Conservation (phyloP, 2,329 filamentous ascomycete species). For the Paraphaeosphaeria minitans region DNA sequence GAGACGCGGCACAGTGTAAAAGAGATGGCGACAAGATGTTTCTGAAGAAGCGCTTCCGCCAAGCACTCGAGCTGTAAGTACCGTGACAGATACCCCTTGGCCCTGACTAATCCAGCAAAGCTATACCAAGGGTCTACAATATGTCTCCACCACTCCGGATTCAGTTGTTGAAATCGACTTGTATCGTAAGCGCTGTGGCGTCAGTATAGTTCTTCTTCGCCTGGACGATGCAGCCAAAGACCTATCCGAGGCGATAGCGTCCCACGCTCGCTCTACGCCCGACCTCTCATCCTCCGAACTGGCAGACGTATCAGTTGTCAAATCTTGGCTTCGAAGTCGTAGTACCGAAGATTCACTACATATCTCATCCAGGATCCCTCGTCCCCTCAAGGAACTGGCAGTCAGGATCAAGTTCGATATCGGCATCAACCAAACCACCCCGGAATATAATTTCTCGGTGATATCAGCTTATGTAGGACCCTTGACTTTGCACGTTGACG, state of each 20-base stretch:
- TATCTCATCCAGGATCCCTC: conserved; percentile 20
- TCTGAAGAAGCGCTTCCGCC: conserved; percentile 30
- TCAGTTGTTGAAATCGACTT: conserved; percentile 20
- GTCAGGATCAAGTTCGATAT: conserved; percentile 30
- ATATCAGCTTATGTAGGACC: conserved; percentile 31
- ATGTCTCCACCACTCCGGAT: conserved; percentile 5
- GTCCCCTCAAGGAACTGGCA: conserved; percentile 25
- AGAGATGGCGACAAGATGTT: conserved; percentile 34
- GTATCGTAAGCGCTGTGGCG: conserved; percentile 30
- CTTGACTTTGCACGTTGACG: conserved; percentile 29
- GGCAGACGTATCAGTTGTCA: conserved; percentile 8
- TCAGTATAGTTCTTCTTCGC: conserved; percentile 31
- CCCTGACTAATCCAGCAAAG: conserved; percentile 14
- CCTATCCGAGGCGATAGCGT: conserved; percentile 24
- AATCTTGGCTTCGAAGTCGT: conserved; percentile 24
- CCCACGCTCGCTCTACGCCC: conserved; percentile 13
- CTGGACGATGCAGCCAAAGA: conserved; percentile 30
- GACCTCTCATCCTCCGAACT: conserved; percentile 14
- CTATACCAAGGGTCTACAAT: conserved; percentile 20
- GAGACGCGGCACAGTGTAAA: conserved; percentile 22
- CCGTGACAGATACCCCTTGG: no score
- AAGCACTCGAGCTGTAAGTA: conserved; percentile 25
- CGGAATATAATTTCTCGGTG: conserved; percentile 24
- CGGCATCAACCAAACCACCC: conserved; percentile 19
- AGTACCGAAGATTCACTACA: conserved; percentile 20